A percentile compares a stretch with the other conserved stretches of the same genome.
phyloP scores from a whole-genome alignment of 192 early-diverging fungal genomes.

The Ambispora gerdemannii region DNA sequence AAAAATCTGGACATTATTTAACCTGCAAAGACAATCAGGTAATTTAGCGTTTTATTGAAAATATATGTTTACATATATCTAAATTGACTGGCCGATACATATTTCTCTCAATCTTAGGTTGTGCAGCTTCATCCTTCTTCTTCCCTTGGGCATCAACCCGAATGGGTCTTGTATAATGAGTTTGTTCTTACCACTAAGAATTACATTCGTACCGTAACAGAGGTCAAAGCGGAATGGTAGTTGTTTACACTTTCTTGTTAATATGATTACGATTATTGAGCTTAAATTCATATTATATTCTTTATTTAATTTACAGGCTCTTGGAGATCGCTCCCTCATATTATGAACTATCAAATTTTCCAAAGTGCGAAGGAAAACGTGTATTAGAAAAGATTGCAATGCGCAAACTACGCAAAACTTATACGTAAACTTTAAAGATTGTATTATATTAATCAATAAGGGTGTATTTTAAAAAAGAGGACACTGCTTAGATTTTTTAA shows the following conservation, averaged over 20 bases:
- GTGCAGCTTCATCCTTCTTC: conserved; percentile 93
- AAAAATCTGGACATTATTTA: conserved; percentile 82
- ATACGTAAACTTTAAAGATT: no score
- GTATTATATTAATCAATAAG: no score
- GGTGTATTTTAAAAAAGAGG: no score
- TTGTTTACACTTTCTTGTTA: conserved; percentile 5
- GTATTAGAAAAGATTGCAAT: conserved; percentile 69
- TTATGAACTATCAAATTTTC: conserved; percentile 89
- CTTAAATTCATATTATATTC: background rate
- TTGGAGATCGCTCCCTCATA: conserved; percentile 83
- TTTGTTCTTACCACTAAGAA: conserved; percentile 96
- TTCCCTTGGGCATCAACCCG: conserved; percentile 84
- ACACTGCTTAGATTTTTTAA: no score
- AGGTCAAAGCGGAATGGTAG: conserved; percentile 81
- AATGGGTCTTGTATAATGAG: conserved; percentile 99
- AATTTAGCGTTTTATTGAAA: conserved; percentile 29
- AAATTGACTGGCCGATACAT: background rate
- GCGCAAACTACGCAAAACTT: conserved; percentile 37
- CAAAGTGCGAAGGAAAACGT: conserved; percentile 87
- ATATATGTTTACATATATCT: conserved; percentile 17
- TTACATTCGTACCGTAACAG: conserved; percentile 92
- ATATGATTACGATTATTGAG: background rate
- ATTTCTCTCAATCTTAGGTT: conserved; percentile 30
- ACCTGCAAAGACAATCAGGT: conserved; percentile 98
- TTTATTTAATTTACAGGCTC: conserved; percentile 35